Percentiles rank a stretch among this genome's conserved stretches.
phyloP scores from a whole-genome alignment of 2,329 filamentous ascomycete species.

The Pseudocercospora vitis region DNA sequence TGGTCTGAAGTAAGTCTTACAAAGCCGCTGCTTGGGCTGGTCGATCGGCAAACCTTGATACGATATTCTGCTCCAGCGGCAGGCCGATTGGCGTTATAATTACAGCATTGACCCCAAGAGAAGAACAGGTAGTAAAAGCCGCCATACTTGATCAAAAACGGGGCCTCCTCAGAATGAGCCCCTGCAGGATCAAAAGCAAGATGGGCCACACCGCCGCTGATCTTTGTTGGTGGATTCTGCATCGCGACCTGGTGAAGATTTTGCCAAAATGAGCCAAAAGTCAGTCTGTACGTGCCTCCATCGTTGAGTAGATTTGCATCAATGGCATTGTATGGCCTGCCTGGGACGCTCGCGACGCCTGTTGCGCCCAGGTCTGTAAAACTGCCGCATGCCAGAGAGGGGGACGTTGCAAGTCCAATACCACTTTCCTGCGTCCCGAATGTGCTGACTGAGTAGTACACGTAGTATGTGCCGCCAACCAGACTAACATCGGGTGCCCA shows the following conservation, averaged over 20 bases:
- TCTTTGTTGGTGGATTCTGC: conserved; percentile 33
- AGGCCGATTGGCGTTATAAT: conserved; percentile 54
- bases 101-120: conserved; percentile 62
- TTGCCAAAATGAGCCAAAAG: conserved; percentile 69
- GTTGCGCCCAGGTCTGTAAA: conserved; percentile 64
- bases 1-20: conserved; percentile 32
- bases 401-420: conserved; percentile 60
- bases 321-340: conserved; percentile 53
- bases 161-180: conserved; percentile 49
- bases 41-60: conserved; percentile 64
- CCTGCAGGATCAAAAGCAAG: conserved; percentile 54
- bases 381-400: conserved; percentile 52
- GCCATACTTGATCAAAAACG: conserved; percentile 57
- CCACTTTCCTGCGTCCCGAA: conserved; percentile 62
- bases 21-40: conserved; percentile 54
- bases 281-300: conserved; percentile 52
- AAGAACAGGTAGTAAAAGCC: conserved; percentile 66
- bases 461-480: conserved; percentile 60
- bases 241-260: conserved; percentile 63
- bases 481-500: conserved; percentile 64
- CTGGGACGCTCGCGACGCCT: conserved; percentile 47
- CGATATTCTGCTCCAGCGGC: conserved; percentile 63
- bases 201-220: conserved; percentile 43
- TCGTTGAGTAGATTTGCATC: conserved; percentile 50
- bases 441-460: conserved; percentile 66